These are phyloP conservation scores for Bruguiera sexangula DNA, from an alignment of 345 rosid genomes.

Conservation along the genomic window DNA sequence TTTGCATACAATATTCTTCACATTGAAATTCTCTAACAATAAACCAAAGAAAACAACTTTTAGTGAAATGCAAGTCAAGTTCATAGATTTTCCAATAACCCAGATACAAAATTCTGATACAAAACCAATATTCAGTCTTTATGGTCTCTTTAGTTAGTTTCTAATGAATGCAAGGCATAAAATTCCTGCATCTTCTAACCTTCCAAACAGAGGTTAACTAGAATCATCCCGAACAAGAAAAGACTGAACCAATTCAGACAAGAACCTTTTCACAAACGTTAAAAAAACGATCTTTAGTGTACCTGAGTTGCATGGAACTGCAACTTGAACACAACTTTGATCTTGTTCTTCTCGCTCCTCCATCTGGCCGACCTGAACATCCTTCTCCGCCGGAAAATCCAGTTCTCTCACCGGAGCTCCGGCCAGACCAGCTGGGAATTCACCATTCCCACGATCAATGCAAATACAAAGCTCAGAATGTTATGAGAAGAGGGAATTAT, in stretches of 20 bases:
- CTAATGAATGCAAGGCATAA: not conserved
- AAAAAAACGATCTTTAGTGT: not conserved
- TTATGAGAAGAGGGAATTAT: not conserved
- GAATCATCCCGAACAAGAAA: too few relatives aligned
- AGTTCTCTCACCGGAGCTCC: slow-evolving; percentile 33
- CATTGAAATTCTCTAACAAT: slow-evolving; percentile 1
- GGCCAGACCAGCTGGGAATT: slow-evolving; percentile 13
- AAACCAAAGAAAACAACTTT: not conserved
- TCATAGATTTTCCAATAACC: not conserved
- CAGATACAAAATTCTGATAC: slow-evolving; percentile 7
- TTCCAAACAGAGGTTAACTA: slow-evolving; percentile 16
- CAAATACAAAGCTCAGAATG: slow-evolving; percentile 1
- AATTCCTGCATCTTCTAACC: slow-evolving; percentile 23
- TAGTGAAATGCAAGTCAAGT: not conserved
- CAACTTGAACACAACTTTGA: slow-evolving; percentile 74
- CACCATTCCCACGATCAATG: slow-evolving; percentile 41
- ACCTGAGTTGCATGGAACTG: slow-evolving; percentile 94
- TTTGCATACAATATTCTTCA: slow-evolving; percentile 1
- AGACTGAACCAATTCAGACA: not conserved
- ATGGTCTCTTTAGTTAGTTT: not conserved
- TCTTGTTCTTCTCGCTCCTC: slow-evolving; percentile 75
- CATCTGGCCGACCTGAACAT: slow-evolving; percentile 83
- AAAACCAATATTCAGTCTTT: not conserved
- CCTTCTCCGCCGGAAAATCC: slow-evolving; percentile 19
- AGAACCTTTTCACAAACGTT: not conserved